These are phyloP conservation scores for Pichia phayaonensis DNA, from an alignment of 805 yeast genomes.

Conservation along the genomic window DNA sequence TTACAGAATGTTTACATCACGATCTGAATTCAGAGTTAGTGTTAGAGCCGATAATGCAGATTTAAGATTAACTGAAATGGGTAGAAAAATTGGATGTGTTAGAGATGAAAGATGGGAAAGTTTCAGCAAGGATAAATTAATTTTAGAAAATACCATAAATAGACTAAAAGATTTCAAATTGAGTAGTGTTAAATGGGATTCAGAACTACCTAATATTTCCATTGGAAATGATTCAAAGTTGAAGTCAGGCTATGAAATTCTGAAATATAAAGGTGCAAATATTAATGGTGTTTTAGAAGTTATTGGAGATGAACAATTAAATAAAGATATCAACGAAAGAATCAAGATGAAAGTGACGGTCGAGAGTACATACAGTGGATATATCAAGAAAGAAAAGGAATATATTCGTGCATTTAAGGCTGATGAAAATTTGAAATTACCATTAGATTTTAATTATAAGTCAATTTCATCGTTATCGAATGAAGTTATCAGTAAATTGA, in stretches of 20 bases:
- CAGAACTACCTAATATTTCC: conserved; percentile 35
- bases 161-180: conserved; percentile 38
- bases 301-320: conserved; percentile 21
- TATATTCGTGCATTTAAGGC: conserved; percentile 72
- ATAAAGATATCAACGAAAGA: conserved; percentile 32
- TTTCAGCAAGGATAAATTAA: conserved; percentile 35
- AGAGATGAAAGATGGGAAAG: conserved; percentile 46
- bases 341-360: conserved; percentile 57
- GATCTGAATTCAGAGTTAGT: conserved; percentile 87
- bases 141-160: conserved; percentile 37
- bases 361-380: conserved; percentile 79
- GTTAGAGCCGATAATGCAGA: conserved; percentile 95
- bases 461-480: conserved; percentile 56
- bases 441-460: conserved; percentile 56
- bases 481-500: conserved; percentile 65
- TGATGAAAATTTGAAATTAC: conserved; percentile 73
- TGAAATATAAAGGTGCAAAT: conserved; percentile 43
- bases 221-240: conserved; percentile 48
- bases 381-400: conserved; percentile 62
- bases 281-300: conserved; percentile 31
- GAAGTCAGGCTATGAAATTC: conserved; percentile 64
- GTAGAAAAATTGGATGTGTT: conserved; percentile 60
- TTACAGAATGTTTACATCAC: conserved; percentile 93
- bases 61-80: conserved; percentile 65
- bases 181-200: conserved; percentile 61